These are phyloP conservation scores for Oryza nivara DNA, from an alignment of 176 grass and related monocot genomes.

Conservation along the genomic window DNA sequence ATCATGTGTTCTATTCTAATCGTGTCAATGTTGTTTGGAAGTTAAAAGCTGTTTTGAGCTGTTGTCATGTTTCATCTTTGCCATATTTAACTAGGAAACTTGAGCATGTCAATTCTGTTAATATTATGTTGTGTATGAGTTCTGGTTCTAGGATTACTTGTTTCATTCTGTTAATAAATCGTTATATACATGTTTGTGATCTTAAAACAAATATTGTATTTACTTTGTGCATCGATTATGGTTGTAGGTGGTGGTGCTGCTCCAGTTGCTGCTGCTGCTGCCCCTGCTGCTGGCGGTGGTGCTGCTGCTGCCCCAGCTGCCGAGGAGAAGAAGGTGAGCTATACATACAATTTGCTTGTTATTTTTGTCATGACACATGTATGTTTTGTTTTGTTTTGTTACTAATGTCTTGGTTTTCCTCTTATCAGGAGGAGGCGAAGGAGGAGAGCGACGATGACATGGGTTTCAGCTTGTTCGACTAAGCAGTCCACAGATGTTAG, in stretches of 20 bases:
- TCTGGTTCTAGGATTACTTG: too few species aligned
- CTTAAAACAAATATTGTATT: neutral
- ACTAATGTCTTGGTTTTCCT: neutral
- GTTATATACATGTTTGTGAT: neutral
- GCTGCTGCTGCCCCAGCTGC: slow-evolving; percentile 49
- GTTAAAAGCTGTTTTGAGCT: too few species aligned
- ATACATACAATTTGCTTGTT: neutral
- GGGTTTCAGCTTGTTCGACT: slow-evolving; percentile 90
- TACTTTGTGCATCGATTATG: neutral
- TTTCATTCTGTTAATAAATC: too few species aligned
- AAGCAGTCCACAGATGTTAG: neutral
- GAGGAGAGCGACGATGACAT: slow-evolving; percentile 86
- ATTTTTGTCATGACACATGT: neutral
- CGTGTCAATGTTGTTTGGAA: too few species aligned
- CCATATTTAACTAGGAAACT: too few species aligned
- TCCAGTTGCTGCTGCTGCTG: slow-evolving; percentile 52
- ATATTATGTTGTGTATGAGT: too few species aligned
- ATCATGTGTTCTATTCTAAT: too few species aligned
- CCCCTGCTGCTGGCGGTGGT: slow-evolving; percentile 46
- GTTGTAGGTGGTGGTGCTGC: slow-evolving; percentile 65
- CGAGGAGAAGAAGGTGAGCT: slow-evolving; percentile 69
- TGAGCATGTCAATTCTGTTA: neutral
- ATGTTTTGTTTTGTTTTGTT: neutral
- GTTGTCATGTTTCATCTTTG: too few species aligned
- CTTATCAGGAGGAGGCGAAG: slow-evolving; percentile 63